Evolutionary conservation across 352 stramenopile species (phyloP).

Genomic region (Globisporangium paddicum): DNA sequence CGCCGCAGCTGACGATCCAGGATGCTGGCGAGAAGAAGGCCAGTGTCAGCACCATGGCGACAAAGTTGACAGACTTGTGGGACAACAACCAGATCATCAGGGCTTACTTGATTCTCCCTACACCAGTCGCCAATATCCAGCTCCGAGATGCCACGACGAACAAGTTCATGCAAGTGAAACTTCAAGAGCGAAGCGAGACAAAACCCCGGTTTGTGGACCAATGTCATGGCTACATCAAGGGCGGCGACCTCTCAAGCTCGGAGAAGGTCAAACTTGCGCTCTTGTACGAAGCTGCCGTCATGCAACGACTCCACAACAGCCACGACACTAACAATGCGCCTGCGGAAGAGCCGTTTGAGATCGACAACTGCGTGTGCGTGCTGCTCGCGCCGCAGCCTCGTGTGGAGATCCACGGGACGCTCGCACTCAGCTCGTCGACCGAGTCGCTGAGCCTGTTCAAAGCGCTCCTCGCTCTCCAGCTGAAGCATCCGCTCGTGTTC

Average conservation of each 20-base stretch:
- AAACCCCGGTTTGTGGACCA: conserved; percentile 52
- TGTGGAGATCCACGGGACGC: conserved; percentile 32
- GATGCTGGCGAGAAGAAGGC: conserved; percentile 9
- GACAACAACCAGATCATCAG: conserved; percentile 39
- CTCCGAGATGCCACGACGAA: conserved; percentile 37
- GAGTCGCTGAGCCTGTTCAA: conserved; percentile 32
- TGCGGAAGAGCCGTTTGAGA: conserved; percentile 19
- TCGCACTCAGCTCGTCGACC: conserved; percentile 21
- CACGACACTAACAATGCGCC: background rate
- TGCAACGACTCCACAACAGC: conserved; percentile 2
- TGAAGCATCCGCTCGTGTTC: conserved; percentile 13
- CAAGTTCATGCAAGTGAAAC: conserved; percentile 26
- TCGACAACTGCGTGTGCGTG: conserved; percentile 40
- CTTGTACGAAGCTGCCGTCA: conserved; percentile 20
- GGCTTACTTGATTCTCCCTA: conserved; percentile 43
- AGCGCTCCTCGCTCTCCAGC: conserved; percentile 14
- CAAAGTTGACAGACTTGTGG: conserved; percentile 33
- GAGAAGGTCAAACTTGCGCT: conserved; percentile 29
- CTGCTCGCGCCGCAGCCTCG: conserved; percentile 38
- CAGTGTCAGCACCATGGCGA: conserved; percentile 8
- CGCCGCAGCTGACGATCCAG: conserved; percentile 15
- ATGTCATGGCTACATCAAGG: conserved; percentile 51
- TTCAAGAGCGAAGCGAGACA: conserved; percentile 25
- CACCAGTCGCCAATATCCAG: conserved; percentile 22
- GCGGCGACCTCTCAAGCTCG: conserved; percentile 18